Conservation (phyloP, 2,329 filamentous ascomycete species). For the Alternaria ventricosa region DNA sequence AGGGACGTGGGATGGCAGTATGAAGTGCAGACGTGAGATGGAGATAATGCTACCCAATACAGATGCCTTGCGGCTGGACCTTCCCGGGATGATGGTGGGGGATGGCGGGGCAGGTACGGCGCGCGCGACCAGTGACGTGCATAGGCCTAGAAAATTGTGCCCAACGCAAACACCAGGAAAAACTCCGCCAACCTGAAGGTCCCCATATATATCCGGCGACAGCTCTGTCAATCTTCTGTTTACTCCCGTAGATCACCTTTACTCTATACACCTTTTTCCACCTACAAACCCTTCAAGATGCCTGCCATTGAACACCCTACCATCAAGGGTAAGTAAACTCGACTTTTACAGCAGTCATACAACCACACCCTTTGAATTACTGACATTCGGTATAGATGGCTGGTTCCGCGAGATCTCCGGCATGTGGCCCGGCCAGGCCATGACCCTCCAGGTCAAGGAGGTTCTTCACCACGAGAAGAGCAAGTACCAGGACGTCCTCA, state of each 20-base stretch:
- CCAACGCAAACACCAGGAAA: constrained; percentile 14
- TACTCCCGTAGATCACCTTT: constrained; percentile 12
- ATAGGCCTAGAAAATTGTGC: constrained; percentile 17
- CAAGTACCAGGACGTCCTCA: constrained; percentile 97
- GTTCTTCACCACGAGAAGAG: constrained; percentile 99
- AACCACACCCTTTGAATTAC: background rate
- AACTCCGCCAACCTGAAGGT: constrained; percentile 30
- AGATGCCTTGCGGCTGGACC: constrained; percentile 18
- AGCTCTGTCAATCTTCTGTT: constrained; percentile 17
- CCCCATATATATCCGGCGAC: constrained; percentile 28
- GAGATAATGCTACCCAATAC: background rate
- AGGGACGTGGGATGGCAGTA: background rate
- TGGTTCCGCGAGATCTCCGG: constrained; percentile 99
- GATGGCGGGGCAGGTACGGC: constrained; percentile 19
- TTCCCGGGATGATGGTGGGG: constrained; percentile 11
- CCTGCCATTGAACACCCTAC: constrained; percentile 73
- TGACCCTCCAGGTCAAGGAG: constrained; percentile 90
- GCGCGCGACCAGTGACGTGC: constrained; percentile 31
- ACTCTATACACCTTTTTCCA: constrained; percentile 3
- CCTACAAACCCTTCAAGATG: constrained; percentile 57
- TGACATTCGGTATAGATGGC: constrained; percentile 72
- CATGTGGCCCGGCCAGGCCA: constrained; percentile 99
- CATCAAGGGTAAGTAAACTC: constrained; percentile 68
- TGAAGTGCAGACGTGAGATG: background rate
- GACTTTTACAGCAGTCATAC: background rate